phyloP scores from a whole-genome alignment of 768 basidiomycete species.

The Pleurotus ostreatus region DNA sequence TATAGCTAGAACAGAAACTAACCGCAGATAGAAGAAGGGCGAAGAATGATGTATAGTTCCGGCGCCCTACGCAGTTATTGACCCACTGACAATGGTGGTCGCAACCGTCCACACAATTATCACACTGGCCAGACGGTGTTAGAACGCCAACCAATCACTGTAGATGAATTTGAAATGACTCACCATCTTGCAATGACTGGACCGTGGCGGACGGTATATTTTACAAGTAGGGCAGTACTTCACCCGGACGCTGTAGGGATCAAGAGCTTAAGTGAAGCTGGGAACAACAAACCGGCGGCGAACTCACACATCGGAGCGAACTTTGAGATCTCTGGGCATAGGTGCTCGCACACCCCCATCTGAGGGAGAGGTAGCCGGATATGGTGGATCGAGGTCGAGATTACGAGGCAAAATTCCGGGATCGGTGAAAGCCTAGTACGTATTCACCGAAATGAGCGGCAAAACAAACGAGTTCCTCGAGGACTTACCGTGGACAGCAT shows the following conservation, averaged over 20 bases:
- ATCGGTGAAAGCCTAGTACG: constrained; percentile 64
- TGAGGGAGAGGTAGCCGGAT: constrained; percentile 56
- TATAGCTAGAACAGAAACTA: constrained; percentile 27
- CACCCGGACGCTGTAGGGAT: constrained; percentile 64
- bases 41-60: constrained; percentile 95
- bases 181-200: constrained; percentile 95
- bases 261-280: background rate
- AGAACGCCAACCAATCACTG: background rate
- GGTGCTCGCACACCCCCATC: constrained; percentile 62
- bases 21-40: constrained; percentile 75
- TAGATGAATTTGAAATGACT: constrained; percentile 15
- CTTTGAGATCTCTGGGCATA: constrained; percentile 76
- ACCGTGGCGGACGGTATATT: constrained; percentile 89
- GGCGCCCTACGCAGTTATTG: constrained; percentile 92
- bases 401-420: constrained; percentile 88
- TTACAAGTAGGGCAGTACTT: constrained; percentile 94
- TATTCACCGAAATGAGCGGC: constrained; percentile 5
- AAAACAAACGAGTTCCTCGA: background rate
- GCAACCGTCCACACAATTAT: constrained; percentile 95
- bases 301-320: constrained; percentile 73
- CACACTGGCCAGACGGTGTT: constrained; percentile 54
- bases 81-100: constrained; percentile 92
- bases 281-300: background rate
- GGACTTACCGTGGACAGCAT: constrained; percentile 73
- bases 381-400: constrained; percentile 83